Evolutionary conservation across 257 asterid species (phyloP).

Genomic region (Petunia secreta): DNA sequence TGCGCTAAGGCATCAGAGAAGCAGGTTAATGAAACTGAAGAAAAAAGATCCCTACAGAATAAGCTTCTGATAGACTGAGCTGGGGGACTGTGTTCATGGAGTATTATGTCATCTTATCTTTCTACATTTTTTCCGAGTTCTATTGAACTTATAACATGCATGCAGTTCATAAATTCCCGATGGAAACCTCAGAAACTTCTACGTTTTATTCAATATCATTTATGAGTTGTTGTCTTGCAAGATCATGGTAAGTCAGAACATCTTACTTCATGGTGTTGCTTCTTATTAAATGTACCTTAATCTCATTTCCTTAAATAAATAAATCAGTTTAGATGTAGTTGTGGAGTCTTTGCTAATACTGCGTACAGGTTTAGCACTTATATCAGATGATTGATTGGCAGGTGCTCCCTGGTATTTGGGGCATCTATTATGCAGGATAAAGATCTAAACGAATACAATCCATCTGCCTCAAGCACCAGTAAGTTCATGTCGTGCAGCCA

Average conservation of each 20-base stretch:
- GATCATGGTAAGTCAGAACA: background rate
- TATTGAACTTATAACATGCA: background rate
- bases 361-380: conserved; percentile 67
- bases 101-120: background rate
- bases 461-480: conserved; percentile 75
- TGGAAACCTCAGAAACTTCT: background rate
- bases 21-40: background rate
- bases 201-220: conserved; percentile 19
- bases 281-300: background rate
- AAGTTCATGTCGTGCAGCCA: conserved; percentile 70
- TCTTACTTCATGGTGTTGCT: background rate
- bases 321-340: background rate
- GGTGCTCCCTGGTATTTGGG: conserved; percentile 91
- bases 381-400: conserved; percentile 83
- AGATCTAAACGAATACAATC: conserved; percentile 75
- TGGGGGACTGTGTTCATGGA: background rate
- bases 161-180: background rate
- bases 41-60: background rate
- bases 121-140: background rate
- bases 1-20: background rate
- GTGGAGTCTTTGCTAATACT: conserved; percentile 30
- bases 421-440: conserved; percentile 92
- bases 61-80: background rate
- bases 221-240: conserved; percentile 1
- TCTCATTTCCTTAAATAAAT: background rate